Conservation (phyloP, 1,139 yeast species). For the Candida pseudoviswanathii region DNA sequence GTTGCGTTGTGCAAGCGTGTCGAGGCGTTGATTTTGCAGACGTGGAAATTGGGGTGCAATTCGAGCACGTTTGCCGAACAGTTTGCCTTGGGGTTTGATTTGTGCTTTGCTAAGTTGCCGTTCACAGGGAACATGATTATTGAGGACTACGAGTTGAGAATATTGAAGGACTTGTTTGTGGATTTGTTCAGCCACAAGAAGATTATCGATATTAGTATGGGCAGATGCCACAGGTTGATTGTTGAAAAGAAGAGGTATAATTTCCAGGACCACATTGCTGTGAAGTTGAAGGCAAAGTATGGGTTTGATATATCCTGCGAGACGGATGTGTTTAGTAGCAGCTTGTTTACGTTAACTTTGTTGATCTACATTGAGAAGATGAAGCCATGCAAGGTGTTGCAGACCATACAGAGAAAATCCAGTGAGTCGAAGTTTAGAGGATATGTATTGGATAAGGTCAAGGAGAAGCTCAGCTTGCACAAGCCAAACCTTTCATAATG, state of each 20-base stretch:
- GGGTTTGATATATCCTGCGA: constrained; percentile 3
- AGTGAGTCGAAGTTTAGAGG: background rate
- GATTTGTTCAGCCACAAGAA: constrained; percentile 6
- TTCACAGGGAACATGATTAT: constrained; percentile 3
- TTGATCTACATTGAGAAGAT: constrained; percentile 5
- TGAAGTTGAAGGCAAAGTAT: background rate
- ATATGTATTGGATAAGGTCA: background rate
- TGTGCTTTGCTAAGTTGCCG: constrained; percentile 4
- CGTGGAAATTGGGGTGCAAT: constrained; percentile 5
- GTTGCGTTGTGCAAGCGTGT: constrained; percentile 3
- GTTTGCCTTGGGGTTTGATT: constrained; percentile 5
- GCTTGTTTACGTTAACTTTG: constrained; percentile 4
- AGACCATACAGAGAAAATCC: background rate
- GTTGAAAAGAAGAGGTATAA: background rate
- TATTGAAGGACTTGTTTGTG: constrained; percentile 6
- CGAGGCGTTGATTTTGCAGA: constrained; percentile 1
- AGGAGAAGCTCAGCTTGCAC: background rate
- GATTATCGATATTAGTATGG: constrained; percentile 3
- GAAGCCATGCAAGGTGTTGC: constrained; percentile 2
- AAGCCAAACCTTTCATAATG: background rate
- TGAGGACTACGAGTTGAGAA: constrained; percentile 5
- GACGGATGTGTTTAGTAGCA: constrained; percentile 4
- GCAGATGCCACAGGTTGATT: constrained; percentile 1
- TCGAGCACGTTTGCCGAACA: constrained; percentile 3
- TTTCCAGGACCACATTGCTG: background rate